Conservation (phyloP, 495 filamentous ascomycete species). For the Glarea lozoyensis region DNA sequence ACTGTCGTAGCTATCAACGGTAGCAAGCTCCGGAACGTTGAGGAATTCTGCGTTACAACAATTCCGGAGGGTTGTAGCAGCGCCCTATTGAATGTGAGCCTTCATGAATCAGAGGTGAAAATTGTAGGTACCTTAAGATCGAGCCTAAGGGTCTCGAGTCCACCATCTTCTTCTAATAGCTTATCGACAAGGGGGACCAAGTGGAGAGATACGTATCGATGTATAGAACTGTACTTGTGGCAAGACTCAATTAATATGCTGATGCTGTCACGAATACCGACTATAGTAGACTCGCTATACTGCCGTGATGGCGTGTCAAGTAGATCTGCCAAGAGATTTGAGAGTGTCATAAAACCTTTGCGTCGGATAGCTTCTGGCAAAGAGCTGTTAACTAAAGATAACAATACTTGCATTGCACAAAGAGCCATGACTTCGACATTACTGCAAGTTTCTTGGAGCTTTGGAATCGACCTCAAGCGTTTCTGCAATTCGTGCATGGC, state of each 20-base stretch:
- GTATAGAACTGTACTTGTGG: conserved; percentile 13
- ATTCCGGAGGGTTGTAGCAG: conserved; percentile 4
- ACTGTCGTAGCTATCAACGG: conserved; percentile 7
- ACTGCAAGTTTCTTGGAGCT: conserved; percentile 3
- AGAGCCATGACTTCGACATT: not conserved
- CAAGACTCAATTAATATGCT: conserved; percentile 10
- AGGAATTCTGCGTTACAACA: conserved; percentile 6
- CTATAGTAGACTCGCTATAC: not conserved
- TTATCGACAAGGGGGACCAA: conserved; percentile 10
- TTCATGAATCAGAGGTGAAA: not conserved
- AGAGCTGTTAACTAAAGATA: conserved; percentile 7
- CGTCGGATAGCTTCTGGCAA: conserved; percentile 6
- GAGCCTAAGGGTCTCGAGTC: conserved; percentile 4
- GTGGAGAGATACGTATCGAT: conserved; percentile 6
- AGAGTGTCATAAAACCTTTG: conserved; percentile 16
- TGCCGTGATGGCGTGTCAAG: conserved; percentile 1
- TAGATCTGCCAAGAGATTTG: conserved; percentile 8
- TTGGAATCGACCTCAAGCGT: conserved; percentile 6
- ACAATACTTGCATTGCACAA: conserved; percentile 8
- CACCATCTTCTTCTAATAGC: conserved; percentile 6
- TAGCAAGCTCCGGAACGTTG: not conserved
- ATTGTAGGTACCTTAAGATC: conserved; percentile 20
- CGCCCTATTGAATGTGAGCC: conserved; percentile 2
- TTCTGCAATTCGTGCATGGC: conserved; percentile 12
- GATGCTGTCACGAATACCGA: conserved; percentile 9